Evolutionary conservation across 352 stramenopile genomes (phyloP).

Genomic region (Globisporangium nagaii): DNA sequence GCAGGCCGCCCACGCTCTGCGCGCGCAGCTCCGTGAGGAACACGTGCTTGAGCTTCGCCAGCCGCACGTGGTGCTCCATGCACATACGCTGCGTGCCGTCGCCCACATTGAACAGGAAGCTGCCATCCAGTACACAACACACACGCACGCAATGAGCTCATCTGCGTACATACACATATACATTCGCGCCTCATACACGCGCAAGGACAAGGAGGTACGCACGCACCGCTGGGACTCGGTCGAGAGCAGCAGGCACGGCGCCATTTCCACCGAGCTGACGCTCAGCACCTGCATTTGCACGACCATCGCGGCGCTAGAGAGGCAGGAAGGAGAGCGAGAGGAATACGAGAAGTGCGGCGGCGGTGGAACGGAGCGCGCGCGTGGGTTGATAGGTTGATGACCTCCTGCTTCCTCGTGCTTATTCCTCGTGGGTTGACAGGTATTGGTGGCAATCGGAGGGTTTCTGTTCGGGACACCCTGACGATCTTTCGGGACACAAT

Average conservation of each 20-base stretch:
- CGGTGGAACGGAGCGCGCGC: no score
- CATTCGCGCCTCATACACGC: no score
- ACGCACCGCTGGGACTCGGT: conserved; percentile 56
- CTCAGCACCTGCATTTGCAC: conserved; percentile 74
- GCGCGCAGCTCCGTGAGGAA: conserved; percentile 82
- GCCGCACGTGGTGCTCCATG: conserved; percentile 89
- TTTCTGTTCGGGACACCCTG: no score
- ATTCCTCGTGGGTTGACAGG: no score
- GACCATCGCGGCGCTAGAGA: conserved; percentile 36
- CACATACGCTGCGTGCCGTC: conserved; percentile 87
- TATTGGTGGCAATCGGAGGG: no score
- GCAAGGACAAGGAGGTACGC: neutral
- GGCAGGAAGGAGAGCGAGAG: neutral
- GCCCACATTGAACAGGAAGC: conserved; percentile 89
- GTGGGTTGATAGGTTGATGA: no score
- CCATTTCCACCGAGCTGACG: conserved; percentile 68
- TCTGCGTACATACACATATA: neutral
- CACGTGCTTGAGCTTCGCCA: conserved; percentile 77
- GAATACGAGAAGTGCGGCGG: no score
- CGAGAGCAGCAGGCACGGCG: conserved; percentile 61
- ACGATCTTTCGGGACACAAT: no score
- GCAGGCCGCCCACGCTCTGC: conserved; percentile 78
- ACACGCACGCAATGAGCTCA: neutral
- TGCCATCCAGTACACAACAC: conserved; percentile 11
- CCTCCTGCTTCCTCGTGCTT: no score